Conservation (phyloP, 2,329 filamentous ascomycete species). For the Esteya vermicola region DNA sequence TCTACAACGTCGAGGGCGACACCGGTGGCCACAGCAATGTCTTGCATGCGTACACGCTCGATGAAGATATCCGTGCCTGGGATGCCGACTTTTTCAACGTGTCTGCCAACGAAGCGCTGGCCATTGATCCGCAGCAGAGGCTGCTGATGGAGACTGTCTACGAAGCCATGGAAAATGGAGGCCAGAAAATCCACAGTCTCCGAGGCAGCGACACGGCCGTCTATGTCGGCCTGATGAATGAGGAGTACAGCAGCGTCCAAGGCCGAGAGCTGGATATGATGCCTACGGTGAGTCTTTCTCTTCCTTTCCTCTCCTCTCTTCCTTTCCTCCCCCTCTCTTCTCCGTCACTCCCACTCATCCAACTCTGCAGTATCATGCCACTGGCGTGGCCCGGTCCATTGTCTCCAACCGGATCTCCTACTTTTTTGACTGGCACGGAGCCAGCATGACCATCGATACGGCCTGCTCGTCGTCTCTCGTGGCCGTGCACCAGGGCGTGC, state of each 20-base stretch:
- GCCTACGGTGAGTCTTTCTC: too few species aligned
- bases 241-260: slow-evolving; percentile 13
- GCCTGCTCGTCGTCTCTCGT: slow-evolving; percentile 23
- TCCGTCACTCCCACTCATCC: too few species aligned
- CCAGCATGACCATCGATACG: slow-evolving; percentile 22
- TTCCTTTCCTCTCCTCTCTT: too few species aligned
- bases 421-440: slow-evolving; percentile 20
- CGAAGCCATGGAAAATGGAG: slow-evolving; percentile 39
- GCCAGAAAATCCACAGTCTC: background rate
- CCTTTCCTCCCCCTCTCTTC: too few species aligned
- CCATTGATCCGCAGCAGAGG: slow-evolving; percentile 53
- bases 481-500: slow-evolving; percentile 8
- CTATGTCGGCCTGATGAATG: slow-evolving; percentile 15
- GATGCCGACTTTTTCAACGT: slow-evolving; percentile 57
- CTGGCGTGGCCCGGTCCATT: slow-evolving; percentile 17
- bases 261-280: slow-evolving; percentile 11
- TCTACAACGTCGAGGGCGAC: slow-evolving; percentile 16
- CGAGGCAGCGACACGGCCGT: slow-evolving; percentile 4
- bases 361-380: slow-evolving; percentile 14
- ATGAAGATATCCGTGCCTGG: slow-evolving; percentile 21
- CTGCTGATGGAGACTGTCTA: slow-evolving; percentile 48
- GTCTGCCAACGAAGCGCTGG: slow-evolving; percentile 49
- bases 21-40: background rate
- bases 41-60: slow-evolving; percentile 1
- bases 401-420: slow-evolving; percentile 22